Conservation (phyloP, 75 land plant genomes). For the Picea glauca region DNA sequence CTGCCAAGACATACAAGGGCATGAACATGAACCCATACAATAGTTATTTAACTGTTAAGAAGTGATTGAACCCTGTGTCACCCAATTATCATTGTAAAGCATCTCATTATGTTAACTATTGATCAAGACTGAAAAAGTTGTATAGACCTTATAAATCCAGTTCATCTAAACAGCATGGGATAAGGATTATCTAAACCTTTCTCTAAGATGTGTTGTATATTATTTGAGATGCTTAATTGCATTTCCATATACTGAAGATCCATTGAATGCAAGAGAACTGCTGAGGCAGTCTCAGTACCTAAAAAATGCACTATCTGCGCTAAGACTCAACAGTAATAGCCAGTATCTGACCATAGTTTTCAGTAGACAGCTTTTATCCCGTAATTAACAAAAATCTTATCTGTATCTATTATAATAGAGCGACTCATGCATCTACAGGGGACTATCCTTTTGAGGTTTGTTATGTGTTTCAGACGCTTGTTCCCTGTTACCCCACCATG, state of each 20-base stretch:
- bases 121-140: not conserved
- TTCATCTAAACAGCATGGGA: not conserved
- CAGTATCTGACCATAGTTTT: not conserved
- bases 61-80: not conserved
- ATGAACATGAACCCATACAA: not conserved
- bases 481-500: not conserved
- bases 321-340: not conserved
- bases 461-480: too few relatives aligned
- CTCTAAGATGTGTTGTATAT: too few relatives aligned
- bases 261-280: not conserved
- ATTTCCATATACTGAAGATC: not conserved
- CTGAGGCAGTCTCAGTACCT: not conserved
- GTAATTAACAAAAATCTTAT: not conserved
- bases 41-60: not conserved
- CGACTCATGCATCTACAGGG: too few relatives aligned
- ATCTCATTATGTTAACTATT: not conserved
- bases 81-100: not conserved
- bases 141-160: not conserved
- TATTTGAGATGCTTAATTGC: too few relatives aligned
- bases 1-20: too few relatives aligned
- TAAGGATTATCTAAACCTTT: not conserved
- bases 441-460: too few relatives aligned
- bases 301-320: not conserved
- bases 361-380: not conserved
- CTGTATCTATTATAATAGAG: too few relatives aligned